Evolutionary conservation across 1,139 yeast species (phyloP).

Genomic region (Pneumocystis sp.): DNA sequence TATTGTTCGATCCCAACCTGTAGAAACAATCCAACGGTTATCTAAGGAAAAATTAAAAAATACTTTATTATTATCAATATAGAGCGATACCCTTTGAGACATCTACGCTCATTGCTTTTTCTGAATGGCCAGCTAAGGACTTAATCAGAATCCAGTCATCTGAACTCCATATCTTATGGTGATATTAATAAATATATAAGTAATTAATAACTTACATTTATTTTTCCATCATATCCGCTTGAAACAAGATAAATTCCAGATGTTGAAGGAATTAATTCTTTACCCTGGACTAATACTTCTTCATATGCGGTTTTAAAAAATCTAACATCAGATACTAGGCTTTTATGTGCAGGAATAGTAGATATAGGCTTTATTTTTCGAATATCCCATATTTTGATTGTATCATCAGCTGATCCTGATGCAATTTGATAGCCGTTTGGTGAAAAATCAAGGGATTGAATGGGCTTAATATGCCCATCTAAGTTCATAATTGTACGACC

Average conservation of each 20-base stretch:
- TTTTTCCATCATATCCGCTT: constrained; percentile 53
- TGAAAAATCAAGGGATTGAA: constrained; percentile 62
- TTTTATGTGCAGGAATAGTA: constrained; percentile 64
- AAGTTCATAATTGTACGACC: constrained; percentile 52
- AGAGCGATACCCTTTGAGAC: constrained; percentile 20
- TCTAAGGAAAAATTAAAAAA: constrained; percentile 17
- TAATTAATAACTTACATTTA: constrained; percentile 27
- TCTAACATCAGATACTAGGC: constrained; percentile 51
- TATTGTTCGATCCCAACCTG: constrained; percentile 76
- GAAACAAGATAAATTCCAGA: constrained; percentile 42
- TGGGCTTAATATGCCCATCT: constrained; percentile 56
- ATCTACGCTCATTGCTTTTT: constrained; percentile 62
- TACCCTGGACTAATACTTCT: constrained; percentile 21
- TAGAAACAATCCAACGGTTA: constrained; percentile 36
- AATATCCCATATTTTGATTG: constrained; percentile 75
- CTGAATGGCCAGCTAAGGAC: constrained; percentile 47
- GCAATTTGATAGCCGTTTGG: constrained; percentile 62
- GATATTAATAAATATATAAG: neutral
- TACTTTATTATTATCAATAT: neutral
- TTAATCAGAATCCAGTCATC: constrained; percentile 56
- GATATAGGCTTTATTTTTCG: constrained; percentile 35
- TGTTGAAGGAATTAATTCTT: constrained; percentile 12
- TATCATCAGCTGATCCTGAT: constrained; percentile 74
- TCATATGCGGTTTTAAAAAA: constrained; percentile 29
- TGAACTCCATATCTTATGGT: constrained; percentile 37